Percentiles rank a stretch among this genome's conserved stretches.
phyloP scores from a whole-genome alignment of 2,329 filamentous ascomycete species.

The Colletotrichum chrysophilum region DNA sequence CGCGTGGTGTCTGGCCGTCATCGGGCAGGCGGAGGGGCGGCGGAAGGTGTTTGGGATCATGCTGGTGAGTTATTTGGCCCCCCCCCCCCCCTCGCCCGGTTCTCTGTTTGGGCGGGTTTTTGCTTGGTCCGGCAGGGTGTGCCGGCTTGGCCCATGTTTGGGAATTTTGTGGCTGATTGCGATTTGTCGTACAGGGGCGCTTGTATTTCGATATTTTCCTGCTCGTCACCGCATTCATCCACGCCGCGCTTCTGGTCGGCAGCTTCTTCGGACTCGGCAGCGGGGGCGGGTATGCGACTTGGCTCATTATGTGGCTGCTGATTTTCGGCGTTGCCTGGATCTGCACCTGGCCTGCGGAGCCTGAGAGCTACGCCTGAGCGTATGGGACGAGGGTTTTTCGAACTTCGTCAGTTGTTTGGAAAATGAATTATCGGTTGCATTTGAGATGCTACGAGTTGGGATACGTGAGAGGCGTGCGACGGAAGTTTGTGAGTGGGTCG shows the following conservation, averaged over 20 bases:
- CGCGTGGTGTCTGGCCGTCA: constrained; percentile 12
- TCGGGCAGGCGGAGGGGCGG: constrained; percentile 10
- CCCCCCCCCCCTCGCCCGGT: too few species aligned
- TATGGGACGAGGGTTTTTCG: not conserved
- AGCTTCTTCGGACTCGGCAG: not conserved
- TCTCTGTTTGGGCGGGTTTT: not conserved
- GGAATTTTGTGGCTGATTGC: not conserved
- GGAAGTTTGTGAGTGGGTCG: not conserved
- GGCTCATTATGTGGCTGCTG: constrained; percentile 16
- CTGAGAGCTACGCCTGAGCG: not conserved
- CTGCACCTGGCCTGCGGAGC: constrained; percentile 8
- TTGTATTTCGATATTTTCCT: constrained; percentile 11
- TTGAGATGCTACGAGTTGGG: not conserved
- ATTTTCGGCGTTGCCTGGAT: constrained; percentile 16
- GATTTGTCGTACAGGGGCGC: not conserved
- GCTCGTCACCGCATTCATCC: not conserved
- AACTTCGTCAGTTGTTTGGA: not conserved
- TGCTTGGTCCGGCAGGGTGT: not conserved
- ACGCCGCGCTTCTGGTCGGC: not conserved
- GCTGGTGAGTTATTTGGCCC: not conserved
- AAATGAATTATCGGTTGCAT: not conserved
- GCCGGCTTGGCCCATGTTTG: not conserved
- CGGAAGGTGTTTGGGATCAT: constrained; percentile 10
- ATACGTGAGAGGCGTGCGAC: not conserved
- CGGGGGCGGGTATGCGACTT: not conserved